These are phyloP conservation scores for Saccharomyces hybrid DNA, from an alignment of 1,139 yeast genomes.

Conservation along the genomic window DNA sequence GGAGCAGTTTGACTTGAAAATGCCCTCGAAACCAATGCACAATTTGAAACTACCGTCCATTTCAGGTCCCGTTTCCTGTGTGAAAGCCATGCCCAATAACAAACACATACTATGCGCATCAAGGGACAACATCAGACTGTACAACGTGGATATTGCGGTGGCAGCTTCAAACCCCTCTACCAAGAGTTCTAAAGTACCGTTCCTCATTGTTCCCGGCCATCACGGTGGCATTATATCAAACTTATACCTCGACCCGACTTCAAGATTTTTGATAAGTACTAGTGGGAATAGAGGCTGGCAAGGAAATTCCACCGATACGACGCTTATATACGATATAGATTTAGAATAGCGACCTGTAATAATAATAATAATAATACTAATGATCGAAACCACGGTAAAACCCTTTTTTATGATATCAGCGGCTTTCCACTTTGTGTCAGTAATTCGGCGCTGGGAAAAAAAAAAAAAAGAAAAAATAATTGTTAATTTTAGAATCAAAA, in stretches of 20 bases:
- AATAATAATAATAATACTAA: not conserved
- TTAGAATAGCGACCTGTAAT: constrained; percentile 13
- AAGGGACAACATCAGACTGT: constrained; percentile 78
- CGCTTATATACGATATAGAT: constrained; percentile 68
- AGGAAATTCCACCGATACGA: constrained; percentile 69
- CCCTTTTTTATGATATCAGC: not conserved
- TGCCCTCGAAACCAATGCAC: constrained; percentile 48
- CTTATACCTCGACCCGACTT: constrained; percentile 73
- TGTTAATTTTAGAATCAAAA: too few species aligned
- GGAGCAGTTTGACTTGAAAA: constrained; percentile 72
- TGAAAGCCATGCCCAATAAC: constrained; percentile 73
- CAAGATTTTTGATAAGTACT: constrained; percentile 79
- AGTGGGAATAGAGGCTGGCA: constrained; percentile 97
- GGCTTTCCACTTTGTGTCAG: not conserved
- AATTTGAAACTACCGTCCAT: constrained; percentile 71
- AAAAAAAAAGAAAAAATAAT: not conserved
- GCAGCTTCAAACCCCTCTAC: constrained; percentile 17
- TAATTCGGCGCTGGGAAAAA: not conserved
- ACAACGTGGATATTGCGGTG: constrained; percentile 44
- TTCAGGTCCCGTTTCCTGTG: constrained; percentile 85
- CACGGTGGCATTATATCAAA: constrained; percentile 64
- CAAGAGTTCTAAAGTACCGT: constrained; percentile 35
- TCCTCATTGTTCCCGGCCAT: constrained; percentile 53
- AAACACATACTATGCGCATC: constrained; percentile 81
- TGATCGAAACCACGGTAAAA: not conserved